Evolutionary conservation across 169 alveolate species (phyloP).

Genomic region (Plasmodium gonderi): DNA sequence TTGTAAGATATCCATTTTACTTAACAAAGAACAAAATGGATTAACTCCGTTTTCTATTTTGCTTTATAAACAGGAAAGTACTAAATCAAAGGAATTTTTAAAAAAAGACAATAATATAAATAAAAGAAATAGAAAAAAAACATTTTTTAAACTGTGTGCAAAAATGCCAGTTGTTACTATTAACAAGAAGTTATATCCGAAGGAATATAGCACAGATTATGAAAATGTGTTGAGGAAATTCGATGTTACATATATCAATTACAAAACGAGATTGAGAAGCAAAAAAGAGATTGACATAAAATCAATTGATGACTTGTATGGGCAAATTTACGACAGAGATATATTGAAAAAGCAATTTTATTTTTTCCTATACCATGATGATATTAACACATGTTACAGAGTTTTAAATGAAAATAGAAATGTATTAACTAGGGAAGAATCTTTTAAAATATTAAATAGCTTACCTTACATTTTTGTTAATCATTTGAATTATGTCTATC

Average conservation of each 20-base stretch:
- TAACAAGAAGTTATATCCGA: slow-evolving; percentile 49
- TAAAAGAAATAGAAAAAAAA: not conserved
- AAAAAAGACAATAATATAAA: not conserved
- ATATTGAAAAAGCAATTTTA: slow-evolving; percentile 83
- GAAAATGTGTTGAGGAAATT: slow-evolving; percentile 80
- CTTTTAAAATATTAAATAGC: slow-evolving; percentile 75
- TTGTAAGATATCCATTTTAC: not conserved
- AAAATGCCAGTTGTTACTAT: slow-evolving; percentile 66
- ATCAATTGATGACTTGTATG: slow-evolving; percentile 81
- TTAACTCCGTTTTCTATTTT: not conserved
- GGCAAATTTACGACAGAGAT: slow-evolving; percentile 79
- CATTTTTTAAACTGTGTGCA: not conserved
- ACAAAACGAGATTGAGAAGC: slow-evolving; percentile 82
- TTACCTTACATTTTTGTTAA: slow-evolving; percentile 79
- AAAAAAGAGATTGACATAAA: slow-evolving; percentile 79
- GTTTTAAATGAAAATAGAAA: slow-evolving; percentile 80
- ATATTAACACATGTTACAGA: slow-evolving; percentile 78
- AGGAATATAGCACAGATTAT: slow-evolving; percentile 77
- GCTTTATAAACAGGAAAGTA: not conserved
- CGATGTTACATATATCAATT: slow-evolving; percentile 81
- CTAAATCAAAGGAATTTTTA: not conserved
- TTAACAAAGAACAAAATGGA: not conserved
- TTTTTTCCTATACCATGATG: slow-evolving; percentile 83
- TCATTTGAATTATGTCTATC: slow-evolving; percentile 77
- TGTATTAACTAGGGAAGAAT: slow-evolving; percentile 79